Base-by-base conservation (phyloP, 2,329 filamentous ascomycete species). In the Cadophora malorum region DNA sequence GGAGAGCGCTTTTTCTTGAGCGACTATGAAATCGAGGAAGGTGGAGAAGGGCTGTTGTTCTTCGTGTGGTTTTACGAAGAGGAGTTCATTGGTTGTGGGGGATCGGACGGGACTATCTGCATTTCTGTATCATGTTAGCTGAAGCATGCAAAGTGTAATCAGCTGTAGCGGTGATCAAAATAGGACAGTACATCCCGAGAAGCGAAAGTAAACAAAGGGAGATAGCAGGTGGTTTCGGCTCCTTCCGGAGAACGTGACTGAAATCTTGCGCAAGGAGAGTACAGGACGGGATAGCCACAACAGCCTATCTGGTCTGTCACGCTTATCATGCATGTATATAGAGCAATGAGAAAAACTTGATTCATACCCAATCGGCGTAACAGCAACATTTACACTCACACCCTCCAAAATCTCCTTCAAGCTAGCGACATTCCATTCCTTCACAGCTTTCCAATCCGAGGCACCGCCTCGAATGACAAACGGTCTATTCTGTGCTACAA, bases 1-100 rank as follows among this genome's bases (percentile, higher is more conserved):
- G 14, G 49, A 64, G 38, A 78, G 76, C n/a, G 71, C 67, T 3
- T 74, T 63, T 73, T 90, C 87, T 76, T 92, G 89, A 1, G 76
- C 71, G 58, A 84, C 83, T 47, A 94, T 82, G 69, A 88, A 86
- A 61, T 84, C 77, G 4, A 95, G 80, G 55, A 94, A 91, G 6
- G 83, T 75, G 2, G 78, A 76, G 74, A 95, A 94, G 0, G 82
- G 78, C 66, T 91, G 86, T 23, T 83, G 79, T 66, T 88, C 86
- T 71, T 94, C 90, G 75, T 88, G 84, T 0, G 92, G 92, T 74
- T 94, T 93, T 31, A 91, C 88, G 74, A 94, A 91, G 25, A 89
- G 79, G 0, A 81, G 69, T 19, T 77, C 68, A 31, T 78, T 73
- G 5, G 73, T 77, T 41, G 76, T 70, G 8, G 75, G 72, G 3